Percentiles rank a stretch among this genome's conserved stretches.
phyloP scores from a whole-genome alignment of 2,329 filamentous ascomycete species.

The Neonectria faginata region DNA sequence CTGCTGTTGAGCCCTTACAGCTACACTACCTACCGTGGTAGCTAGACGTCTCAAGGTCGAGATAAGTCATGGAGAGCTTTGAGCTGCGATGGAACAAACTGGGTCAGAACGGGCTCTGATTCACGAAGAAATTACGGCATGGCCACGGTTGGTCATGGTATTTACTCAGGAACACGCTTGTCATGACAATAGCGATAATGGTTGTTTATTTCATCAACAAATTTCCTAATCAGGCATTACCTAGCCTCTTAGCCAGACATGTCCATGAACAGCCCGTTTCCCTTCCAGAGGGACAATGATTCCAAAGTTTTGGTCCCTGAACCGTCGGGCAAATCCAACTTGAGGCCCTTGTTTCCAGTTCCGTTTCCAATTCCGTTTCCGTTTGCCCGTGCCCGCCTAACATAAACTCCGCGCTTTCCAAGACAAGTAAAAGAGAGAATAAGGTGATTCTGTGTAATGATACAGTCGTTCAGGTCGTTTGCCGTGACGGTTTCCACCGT shows the following conservation, averaged over 20 bases:
- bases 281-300: conserved; percentile 42
- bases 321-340: conserved; percentile 16
- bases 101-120: background rate
- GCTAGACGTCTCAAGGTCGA: conserved; percentile 56
- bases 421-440: conserved; percentile 24
- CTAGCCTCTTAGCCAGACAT: conserved; percentile 26
- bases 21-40: conserved; percentile 85
- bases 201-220: conserved; percentile 41
- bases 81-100: background rate
- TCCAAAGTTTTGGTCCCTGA: conserved; percentile 22
- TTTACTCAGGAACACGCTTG: conserved; percentile 19
- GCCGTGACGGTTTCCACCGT: conserved; percentile 32
- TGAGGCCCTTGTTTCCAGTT: conserved; percentile 1
- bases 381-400: conserved; percentile 15
- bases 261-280: conserved; percentile 30
- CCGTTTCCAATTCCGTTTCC: background rate
- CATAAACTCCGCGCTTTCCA: conserved; percentile 42
- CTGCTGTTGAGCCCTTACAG: conserved; percentile 81
- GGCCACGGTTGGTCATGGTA: conserved; percentile 7
- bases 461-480: conserved; percentile 39
- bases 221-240: conserved; percentile 29
- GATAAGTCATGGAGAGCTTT: no score
- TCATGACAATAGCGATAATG: conserved; percentile 38
- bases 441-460: conserved; percentile 11
- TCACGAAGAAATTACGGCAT: background rate